Percentiles rank a stretch among this genome's conserved stretches.
Conservation (phyloP, 106 monocot species). For the Platanthera guangdongensis region DNA sequence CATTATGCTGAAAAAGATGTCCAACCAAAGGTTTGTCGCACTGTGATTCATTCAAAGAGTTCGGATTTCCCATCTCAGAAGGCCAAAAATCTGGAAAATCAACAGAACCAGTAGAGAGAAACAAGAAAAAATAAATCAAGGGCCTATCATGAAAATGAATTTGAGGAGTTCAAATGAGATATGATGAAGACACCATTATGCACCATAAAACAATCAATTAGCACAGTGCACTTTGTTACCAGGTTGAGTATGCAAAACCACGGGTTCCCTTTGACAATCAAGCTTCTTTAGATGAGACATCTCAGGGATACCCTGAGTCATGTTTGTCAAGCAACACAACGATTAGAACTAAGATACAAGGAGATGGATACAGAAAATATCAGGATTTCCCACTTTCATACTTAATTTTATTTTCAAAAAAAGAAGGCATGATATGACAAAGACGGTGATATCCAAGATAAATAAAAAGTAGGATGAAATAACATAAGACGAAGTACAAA, state of each 20-base stretch:
- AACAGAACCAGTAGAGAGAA: neutral
- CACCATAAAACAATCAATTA: constrained; percentile 2
- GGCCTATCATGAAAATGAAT: neutral
- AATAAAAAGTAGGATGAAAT: neutral
- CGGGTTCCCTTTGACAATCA: neutral
- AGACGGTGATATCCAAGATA: neutral
- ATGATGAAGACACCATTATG: neutral
- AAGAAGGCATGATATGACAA: neutral
- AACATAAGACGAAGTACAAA: neutral
- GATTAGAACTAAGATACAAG: neutral
- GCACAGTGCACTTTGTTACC: neutral
- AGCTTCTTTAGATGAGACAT: neutral
- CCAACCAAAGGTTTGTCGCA: constrained; percentile 2
- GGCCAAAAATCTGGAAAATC: constrained; percentile 4
- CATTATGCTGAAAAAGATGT: neutral
- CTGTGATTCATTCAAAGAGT: constrained; percentile 6
- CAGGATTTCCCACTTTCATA: neutral
- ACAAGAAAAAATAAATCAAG: neutral
- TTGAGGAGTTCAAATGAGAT: neutral
- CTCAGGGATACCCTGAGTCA: neutral
- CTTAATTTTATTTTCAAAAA: neutral
- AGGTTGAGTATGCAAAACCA: neutral
- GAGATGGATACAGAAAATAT: neutral
- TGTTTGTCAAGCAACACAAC: neutral
- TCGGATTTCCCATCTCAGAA: constrained; percentile 3